These are phyloP conservation scores for Pichia cactophila DNA, from an alignment of 1,139 yeast genomes.

Conservation along the genomic window DNA sequence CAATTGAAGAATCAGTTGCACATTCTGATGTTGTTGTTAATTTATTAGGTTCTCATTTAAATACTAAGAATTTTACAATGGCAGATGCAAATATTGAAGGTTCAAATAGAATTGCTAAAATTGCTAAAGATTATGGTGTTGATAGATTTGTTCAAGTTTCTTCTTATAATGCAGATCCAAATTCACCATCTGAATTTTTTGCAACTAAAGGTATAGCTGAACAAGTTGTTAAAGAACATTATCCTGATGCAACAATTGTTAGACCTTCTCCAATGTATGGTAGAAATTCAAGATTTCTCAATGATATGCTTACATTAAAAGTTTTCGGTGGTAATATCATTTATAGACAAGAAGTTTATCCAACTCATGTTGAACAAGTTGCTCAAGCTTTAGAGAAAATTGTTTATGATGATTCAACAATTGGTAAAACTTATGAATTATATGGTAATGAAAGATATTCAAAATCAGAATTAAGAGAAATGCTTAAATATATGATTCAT, in stretches of 20 bases:
- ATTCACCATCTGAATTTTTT: slow-evolving; percentile 61
- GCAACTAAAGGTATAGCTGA: slow-evolving; percentile 82
- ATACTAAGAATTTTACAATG: slow-evolving; percentile 74
- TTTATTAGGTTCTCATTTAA: slow-evolving; percentile 70
- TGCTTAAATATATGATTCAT: slow-evolving; percentile 42
- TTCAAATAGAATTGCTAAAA: slow-evolving; percentile 69
- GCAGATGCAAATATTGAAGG: slow-evolving; percentile 79
- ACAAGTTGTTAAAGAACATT: slow-evolving; percentile 54
- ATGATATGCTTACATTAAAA: slow-evolving; percentile 47
- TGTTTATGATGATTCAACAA: slow-evolving; percentile 75
- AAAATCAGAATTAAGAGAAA: slow-evolving; percentile 59
- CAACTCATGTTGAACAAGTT: slow-evolving; percentile 73
- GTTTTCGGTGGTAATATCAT: slow-evolving; percentile 43
- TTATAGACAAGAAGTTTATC: slow-evolving; percentile 54
- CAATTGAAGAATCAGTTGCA: slow-evolving; percentile 72
- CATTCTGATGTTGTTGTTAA: slow-evolving; percentile 80
- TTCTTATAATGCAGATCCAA: slow-evolving; percentile 66
- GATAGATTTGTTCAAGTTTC: slow-evolving; percentile 77
- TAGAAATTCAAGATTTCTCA: slow-evolving; percentile 64
- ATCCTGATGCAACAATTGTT: slow-evolving; percentile 76
- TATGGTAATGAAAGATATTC: slow-evolving; percentile 64
- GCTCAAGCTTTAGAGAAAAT: slow-evolving; percentile 73
- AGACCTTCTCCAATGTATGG: slow-evolving; percentile 84
- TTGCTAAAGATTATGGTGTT: slow-evolving; percentile 64
- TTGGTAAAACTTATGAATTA: slow-evolving; percentile 70